Evolutionary conservation across 345 rosid genomes (phyloP).

Genomic region (Syzygium grande): DNA sequence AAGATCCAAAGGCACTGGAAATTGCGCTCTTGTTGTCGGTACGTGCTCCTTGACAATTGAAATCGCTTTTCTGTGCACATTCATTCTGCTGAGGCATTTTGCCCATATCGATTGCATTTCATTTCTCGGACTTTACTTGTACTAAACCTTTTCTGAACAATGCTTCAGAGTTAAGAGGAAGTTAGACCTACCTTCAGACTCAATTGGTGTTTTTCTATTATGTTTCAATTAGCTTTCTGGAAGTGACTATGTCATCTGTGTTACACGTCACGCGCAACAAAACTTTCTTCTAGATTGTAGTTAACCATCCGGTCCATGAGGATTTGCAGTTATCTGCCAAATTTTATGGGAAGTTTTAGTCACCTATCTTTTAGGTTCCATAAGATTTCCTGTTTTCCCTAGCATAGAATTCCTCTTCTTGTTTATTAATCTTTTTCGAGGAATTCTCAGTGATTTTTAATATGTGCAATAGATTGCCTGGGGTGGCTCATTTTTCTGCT

Average conservation of each 20-base stretch:
- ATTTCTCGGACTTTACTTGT: not conserved
- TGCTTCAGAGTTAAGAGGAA: not conserved
- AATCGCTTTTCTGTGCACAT: not conserved
- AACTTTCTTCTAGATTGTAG: not conserved
- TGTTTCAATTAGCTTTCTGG: not conserved
- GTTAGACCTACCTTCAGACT: not conserved
- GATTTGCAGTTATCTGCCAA: too few species aligned
- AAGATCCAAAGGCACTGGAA: constrained; percentile 81
- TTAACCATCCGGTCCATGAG: not conserved
- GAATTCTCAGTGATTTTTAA: not conserved
- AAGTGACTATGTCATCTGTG: not conserved
- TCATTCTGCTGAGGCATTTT: not conserved
- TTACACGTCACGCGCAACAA: not conserved
- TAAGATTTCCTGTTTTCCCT: not conserved
- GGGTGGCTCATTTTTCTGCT: not conserved
- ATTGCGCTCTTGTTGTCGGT: constrained; percentile 85
- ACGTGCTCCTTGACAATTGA: not conserved
- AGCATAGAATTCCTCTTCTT: not conserved
- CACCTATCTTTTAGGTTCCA: not conserved
- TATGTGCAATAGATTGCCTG: not conserved
- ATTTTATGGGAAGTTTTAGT: too few species aligned
- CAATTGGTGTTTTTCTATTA: not conserved
- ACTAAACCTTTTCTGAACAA: not conserved
- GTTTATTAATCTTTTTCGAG: not conserved
- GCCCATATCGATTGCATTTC: not conserved